These are phyloP conservation scores for Acanthamoeba quina DNA, from an alignment of 208 protist genomes.

Conservation along the genomic window DNA sequence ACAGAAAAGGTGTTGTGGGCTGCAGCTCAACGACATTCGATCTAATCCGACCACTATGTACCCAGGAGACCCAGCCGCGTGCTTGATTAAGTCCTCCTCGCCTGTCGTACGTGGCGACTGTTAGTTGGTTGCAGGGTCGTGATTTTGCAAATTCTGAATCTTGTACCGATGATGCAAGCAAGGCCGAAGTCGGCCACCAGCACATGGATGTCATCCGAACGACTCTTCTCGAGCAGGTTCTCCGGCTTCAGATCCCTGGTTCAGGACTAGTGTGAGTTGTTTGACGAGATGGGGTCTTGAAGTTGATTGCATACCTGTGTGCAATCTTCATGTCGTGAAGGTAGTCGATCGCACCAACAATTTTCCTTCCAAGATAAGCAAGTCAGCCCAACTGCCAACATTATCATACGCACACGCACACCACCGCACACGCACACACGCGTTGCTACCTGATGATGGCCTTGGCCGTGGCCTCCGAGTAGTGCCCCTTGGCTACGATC, in stretches of 20 bases:
- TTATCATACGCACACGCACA: too few species aligned
- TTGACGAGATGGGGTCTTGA: not conserved
- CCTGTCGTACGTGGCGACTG: slow-evolving; percentile 78
- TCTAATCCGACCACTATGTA: not conserved
- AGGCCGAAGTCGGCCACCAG: slow-evolving; percentile 87
- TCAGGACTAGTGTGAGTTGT: too few species aligned
- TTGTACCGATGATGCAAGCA: slow-evolving; percentile 80
- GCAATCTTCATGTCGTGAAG: slow-evolving; percentile 81
- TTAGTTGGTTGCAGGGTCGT: slow-evolving; percentile 64
- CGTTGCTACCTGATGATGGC: slow-evolving; percentile 69
- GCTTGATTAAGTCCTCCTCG: not conserved
- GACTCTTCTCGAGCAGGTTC: slow-evolving; percentile 82
- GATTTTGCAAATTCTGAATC: not conserved
- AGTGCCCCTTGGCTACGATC: slow-evolving; percentile 85
- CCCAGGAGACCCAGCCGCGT: not conserved
- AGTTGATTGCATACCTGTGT: slow-evolving; percentile 80
- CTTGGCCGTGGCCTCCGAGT: slow-evolving; percentile 84
- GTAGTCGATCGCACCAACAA: slow-evolving; percentile 81
- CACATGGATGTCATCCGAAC: slow-evolving; percentile 79
- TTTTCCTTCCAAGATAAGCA: slow-evolving; percentile 53
- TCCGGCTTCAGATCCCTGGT: slow-evolving; percentile 75
- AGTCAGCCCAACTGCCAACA: not conserved
- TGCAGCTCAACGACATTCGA: too few species aligned
- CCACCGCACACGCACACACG: too few species aligned
- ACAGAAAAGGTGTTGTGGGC: too few species aligned